A percentile compares a stretch with the other conserved stretches of the same genome.
These are phyloP conservation scores for Pleurozium schreberi DNA, from an alignment of 225 moss, liverwort and hornwort genomes.

Conservation along the genomic window DNA sequence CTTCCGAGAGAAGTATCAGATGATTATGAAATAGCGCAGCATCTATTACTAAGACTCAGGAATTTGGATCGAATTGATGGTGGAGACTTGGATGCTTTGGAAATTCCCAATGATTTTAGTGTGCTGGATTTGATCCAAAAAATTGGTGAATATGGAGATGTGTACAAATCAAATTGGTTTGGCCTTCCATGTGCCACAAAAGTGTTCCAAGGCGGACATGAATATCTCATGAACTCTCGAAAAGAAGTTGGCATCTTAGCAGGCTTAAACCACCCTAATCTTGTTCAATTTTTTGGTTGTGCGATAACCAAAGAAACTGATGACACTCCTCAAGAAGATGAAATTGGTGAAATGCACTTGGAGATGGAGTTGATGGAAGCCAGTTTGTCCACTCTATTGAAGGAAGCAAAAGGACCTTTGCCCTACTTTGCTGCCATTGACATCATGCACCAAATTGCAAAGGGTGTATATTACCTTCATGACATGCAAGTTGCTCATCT, in stretches of 20 bases:
- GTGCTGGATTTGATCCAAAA: neutral
- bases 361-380: neutral
- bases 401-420: neutral
- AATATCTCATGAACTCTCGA: rapidly evolving
- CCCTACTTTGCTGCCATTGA: neutral
- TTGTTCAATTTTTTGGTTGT: neutral
- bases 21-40: neutral
- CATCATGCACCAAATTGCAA: neutral
- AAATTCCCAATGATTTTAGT: neutral
- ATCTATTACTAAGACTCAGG: neutral
- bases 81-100: neutral
- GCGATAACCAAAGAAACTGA: neutral
- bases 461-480: neutral
- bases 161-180: neutral
- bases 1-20: neutral
- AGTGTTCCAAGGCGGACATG: rapidly evolving
- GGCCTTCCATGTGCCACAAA: neutral
- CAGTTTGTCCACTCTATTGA: neutral
- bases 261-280: neutral
- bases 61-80: no score
- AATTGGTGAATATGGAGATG: neutral
- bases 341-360: neutral
- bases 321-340: neutral
- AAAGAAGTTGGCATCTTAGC: neutral
- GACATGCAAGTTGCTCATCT: neutral